Conservation (phyloP, 2,329 filamentous ascomycete genomes). For the Madurella mycetomatis region DNA sequence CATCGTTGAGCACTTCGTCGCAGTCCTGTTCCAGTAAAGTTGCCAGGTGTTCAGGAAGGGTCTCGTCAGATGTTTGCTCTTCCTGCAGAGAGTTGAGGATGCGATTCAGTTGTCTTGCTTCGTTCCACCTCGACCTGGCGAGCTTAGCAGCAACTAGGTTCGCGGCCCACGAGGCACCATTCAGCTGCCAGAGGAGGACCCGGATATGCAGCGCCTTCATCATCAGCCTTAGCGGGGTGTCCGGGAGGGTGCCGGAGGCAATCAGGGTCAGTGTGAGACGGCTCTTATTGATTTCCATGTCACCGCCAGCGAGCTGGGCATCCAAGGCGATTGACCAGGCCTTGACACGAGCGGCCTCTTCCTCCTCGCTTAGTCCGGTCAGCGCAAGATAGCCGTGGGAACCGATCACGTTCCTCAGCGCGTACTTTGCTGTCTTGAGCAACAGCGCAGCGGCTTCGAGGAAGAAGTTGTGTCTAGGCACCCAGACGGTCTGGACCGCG, state of each 20-base stretch:
- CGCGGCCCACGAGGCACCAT: constrained; percentile 52
- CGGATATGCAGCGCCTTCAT: constrained; percentile 87
- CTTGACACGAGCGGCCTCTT: constrained; percentile 81
- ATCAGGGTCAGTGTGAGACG: constrained; percentile 80
- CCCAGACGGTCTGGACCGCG: constrained; percentile 86
- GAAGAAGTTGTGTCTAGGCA: constrained; percentile 80
- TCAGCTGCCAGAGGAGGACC: constrained; percentile 77
- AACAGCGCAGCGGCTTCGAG: constrained; percentile 78
- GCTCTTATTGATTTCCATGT: constrained; percentile 83
- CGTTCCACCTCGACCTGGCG: constrained; percentile 74
- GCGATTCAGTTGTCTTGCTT: constrained; percentile 63
- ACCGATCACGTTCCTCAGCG: constrained; percentile 72
- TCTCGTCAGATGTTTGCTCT: constrained; percentile 49
- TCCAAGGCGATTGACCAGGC: constrained; percentile 92
- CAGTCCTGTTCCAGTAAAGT: constrained; percentile 73
- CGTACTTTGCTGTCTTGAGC: constrained; percentile 77
- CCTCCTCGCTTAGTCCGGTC: constrained; percentile 75
- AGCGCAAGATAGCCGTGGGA: constrained; percentile 71
- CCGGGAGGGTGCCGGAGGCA: constrained; percentile 79
- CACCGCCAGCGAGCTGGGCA: constrained; percentile 85
- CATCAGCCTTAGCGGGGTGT: constrained; percentile 80
- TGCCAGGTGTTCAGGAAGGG: constrained; percentile 71
- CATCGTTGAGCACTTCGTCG: constrained; percentile 73
- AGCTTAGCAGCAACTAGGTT: constrained; percentile 69
- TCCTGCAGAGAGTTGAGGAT: constrained; percentile 41